Evolutionary conservation across 2,329 filamentous ascomycete species (phyloP), one percentile per base, ranked within the genome.

Genomic region (Phoma sp.): DNA sequence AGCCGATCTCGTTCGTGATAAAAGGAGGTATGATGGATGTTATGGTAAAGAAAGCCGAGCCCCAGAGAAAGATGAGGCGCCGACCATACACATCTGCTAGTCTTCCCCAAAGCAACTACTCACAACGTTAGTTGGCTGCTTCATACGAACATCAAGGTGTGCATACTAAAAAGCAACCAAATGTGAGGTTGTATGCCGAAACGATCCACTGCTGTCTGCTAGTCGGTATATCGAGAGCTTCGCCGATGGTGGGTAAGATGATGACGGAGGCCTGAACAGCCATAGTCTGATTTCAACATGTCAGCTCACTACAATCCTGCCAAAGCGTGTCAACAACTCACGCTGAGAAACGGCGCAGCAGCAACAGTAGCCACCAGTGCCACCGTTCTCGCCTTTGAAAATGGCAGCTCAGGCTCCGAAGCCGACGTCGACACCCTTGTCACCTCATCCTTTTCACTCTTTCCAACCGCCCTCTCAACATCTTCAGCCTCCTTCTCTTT

Each of bases 21-120:
- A 90, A 89, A 0, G 88, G 86, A 57, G 86, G 86, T 12, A 82
- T 77, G 4, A 87, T 78, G 2, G 84, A 84, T 0, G 83, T 82
- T 1, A 81, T 71, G 0, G 86, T 83, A 6, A 89, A 82, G 81
- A 87, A 89, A 6, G 82, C 80, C 1, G 85, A 87, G 0, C 87
- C 87, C 55, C 78, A 78, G 25, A 89, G 80, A 71, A 89, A 90
- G 60, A 89, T 86, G 39, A 81, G 76, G 8, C 86, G 81, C 69
- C 88, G 87, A 51, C 87, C 86, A 59, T 86, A 88, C 39, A 89
- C 81, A 69, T 90, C 87, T 51, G 84, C 87, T 21, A 89, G 81
- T 19, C 87, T 80, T 24, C 87, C 87, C 86, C 86, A 89, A 13
- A 89, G 78, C 15, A 90, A 75, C 70, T 73, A 17, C 6, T 4